Percentiles rank a stretch among this genome's conserved stretches.
These are phyloP conservation scores for Suillus brevipes DNA, from an alignment of 768 basidiomycete genomes.

Conservation along the genomic window DNA sequence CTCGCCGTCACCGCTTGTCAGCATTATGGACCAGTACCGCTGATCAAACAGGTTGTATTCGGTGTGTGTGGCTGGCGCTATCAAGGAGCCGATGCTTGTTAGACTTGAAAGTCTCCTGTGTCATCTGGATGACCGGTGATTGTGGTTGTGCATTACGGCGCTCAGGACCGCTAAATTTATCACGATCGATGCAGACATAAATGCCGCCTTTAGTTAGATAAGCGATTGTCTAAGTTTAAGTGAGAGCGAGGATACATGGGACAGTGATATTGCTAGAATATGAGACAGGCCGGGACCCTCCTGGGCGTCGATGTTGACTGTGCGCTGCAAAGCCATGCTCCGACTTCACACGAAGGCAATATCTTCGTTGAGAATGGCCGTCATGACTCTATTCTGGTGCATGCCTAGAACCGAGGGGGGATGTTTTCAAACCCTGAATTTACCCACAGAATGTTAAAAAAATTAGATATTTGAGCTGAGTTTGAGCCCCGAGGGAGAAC, in stretches of 20 bases:
- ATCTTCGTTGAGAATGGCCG: neutral
- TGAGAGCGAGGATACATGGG: neutral
- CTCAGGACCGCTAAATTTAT: neutral
- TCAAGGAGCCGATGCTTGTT: neutral
- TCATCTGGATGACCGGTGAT: neutral
- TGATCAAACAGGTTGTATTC: neutral
- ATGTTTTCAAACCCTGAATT: neutral
- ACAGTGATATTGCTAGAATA: neutral
- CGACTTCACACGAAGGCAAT: neutral
- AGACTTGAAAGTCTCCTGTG: neutral
- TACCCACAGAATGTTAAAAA: neutral
- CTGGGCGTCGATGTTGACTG: neutral
- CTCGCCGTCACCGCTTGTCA: neutral
- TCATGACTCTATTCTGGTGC: neutral
- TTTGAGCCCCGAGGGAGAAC: conserved; percentile 1
- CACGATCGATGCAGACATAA: neutral
- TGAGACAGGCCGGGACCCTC: neutral
- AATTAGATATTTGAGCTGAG: neutral
- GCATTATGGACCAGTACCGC: neutral
- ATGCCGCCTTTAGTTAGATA: neutral
- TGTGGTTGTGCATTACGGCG: neutral
- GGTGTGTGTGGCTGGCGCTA: neutral
- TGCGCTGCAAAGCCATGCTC: neutral
- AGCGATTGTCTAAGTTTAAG: neutral
- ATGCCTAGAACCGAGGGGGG: neutral